phyloP scores from a whole-genome alignment of 768 basidiomycete genomes.

The Mycena belliarum region DNA sequence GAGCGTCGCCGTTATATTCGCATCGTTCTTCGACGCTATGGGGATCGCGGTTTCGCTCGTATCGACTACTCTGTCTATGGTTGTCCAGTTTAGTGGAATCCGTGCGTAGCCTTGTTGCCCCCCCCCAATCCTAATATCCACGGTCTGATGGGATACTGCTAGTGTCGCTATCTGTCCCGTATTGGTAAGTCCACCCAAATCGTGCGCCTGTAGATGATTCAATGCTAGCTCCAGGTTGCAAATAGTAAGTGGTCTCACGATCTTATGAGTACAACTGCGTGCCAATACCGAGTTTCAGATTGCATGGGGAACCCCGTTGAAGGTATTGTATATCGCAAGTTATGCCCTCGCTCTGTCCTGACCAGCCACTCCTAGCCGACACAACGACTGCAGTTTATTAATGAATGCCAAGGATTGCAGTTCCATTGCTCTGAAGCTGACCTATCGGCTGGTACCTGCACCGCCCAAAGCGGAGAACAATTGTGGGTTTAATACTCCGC shows the following conservation, averaged over 20 bases:
- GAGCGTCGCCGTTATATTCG: slow-evolving; percentile 20
- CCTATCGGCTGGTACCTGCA: slow-evolving; percentile 17
- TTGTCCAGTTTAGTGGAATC: slow-evolving; percentile 19
- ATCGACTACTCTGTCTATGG: slow-evolving; percentile 18
- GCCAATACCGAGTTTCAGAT: background rate
- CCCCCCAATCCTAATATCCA: background rate
- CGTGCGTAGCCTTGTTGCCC: background rate
- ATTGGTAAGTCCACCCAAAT: slow-evolving; percentile 2
- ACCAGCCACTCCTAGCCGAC: background rate
- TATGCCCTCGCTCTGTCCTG: background rate
- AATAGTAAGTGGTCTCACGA: slow-evolving; percentile 4
- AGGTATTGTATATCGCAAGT: background rate
- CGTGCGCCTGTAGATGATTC: background rate
- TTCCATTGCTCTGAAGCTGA: slow-evolving; percentile 20
- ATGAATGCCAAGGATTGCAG: slow-evolving; percentile 21
- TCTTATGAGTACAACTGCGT: background rate
- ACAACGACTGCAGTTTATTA: slow-evolving; percentile 21
- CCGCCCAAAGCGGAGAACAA: slow-evolving; percentile 19
- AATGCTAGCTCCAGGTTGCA: slow-evolving; percentile 3
- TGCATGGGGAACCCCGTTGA: slow-evolving; percentile 22
- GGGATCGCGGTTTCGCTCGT: slow-evolving; percentile 22
- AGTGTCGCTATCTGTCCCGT: slow-evolving; percentile 18
- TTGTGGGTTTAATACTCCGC: slow-evolving; percentile 4
- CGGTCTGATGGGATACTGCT: background rate
- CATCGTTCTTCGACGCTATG: slow-evolving; percentile 18